Conservation (phyloP, 75 land plant genomes). For the Selaginella tamariscina region DNA sequence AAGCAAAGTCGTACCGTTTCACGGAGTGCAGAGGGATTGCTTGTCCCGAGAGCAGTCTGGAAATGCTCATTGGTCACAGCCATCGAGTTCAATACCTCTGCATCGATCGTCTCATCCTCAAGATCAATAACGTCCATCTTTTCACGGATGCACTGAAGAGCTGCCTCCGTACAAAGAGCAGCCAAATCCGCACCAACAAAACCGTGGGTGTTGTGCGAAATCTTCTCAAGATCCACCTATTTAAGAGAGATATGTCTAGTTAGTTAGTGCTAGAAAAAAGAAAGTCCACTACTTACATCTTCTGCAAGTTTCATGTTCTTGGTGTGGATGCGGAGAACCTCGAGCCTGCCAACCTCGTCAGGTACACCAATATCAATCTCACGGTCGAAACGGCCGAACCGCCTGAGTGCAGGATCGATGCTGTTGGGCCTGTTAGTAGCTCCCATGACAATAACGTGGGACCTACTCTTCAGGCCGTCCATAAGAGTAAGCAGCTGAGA, state of each 20-base stretch:
- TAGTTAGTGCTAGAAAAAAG: no score
- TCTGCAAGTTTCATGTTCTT: slow-evolving; percentile 28
- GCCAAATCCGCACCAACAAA: slow-evolving; percentile 40
- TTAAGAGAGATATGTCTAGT: no score
- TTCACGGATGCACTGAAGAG: slow-evolving; percentile 25
- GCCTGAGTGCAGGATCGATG: slow-evolving; percentile 22
- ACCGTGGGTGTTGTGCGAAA: slow-evolving; percentile 1
- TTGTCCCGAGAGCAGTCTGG: slow-evolving; percentile 19
- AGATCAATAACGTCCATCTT: slow-evolving; percentile 24
- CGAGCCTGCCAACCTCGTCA: slow-evolving; percentile 24
- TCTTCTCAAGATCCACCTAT: slow-evolving; percentile 66
- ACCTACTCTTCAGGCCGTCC: slow-evolving; percentile 24
- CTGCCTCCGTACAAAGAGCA: slow-evolving; percentile 83
- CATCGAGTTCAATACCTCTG: slow-evolving; percentile 17
- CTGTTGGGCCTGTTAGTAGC: slow-evolving; percentile 24
- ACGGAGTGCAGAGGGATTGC: slow-evolving; percentile 45
- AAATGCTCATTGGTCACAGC: slow-evolving; percentile 21
- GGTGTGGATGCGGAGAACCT: slow-evolving; percentile 29
- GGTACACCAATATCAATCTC: slow-evolving; percentile 32
- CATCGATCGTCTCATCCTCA: slow-evolving; percentile 21
- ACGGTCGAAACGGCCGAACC: slow-evolving; percentile 27
- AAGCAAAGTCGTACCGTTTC: slow-evolving; percentile 57
- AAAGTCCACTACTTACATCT: slow-evolving; percentile 16
- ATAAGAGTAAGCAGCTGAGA: slow-evolving; percentile 24
- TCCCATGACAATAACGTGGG: slow-evolving; percentile 35